Conservation (phyloP, 768 basidiomycete species). For the Leccinum ochraceum region DNA sequence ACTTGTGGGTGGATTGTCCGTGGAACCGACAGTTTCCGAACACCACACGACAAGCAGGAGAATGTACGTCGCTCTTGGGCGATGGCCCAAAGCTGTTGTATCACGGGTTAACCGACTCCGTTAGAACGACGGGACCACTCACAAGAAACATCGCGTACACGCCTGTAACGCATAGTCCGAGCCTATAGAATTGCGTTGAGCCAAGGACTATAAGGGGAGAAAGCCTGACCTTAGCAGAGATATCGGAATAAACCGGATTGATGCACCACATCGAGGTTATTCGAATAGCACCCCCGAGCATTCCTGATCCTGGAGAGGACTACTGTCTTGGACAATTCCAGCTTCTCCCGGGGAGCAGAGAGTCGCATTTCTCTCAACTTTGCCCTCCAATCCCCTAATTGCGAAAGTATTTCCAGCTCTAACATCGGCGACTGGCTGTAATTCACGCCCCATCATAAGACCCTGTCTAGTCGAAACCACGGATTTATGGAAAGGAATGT, state of each 20-base stretch:
- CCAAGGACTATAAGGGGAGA: not conserved
- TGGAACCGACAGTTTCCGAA: slow-evolving; percentile 59
- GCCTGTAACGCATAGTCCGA: slow-evolving; percentile 77
- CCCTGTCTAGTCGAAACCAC: not conserved
- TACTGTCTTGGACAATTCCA: slow-evolving; percentile 39
- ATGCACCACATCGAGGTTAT: slow-evolving; percentile 19
- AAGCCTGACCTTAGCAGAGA: slow-evolving; percentile 28
- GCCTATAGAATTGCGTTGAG: slow-evolving; percentile 37
- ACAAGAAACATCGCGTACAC: slow-evolving; percentile 95
- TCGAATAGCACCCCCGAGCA: slow-evolving; percentile 70
- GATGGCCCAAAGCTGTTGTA: slow-evolving; percentile 77
- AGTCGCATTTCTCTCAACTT: slow-evolving; percentile 89
- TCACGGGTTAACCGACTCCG: slow-evolving; percentile 3
- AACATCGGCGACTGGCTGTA: slow-evolving; percentile 81
- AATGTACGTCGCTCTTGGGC: slow-evolving; percentile 89
- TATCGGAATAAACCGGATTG: slow-evolving; percentile 14
- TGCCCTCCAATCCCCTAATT: slow-evolving; percentile 84
- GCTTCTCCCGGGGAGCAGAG: slow-evolving; percentile 65
- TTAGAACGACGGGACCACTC: slow-evolving; percentile 31
- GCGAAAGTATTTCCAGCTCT: slow-evolving; percentile 95
- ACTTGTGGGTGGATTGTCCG: slow-evolving; percentile 64
- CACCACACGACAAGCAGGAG: not conserved
- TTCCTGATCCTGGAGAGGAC: slow-evolving; percentile 39
- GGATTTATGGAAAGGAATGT: not conserved
- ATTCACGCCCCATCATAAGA: slow-evolving; percentile 93